Percentiles rank a stretch among this genome's conserved stretches.
phyloP scores from a whole-genome alignment of 129 eudicot genomes.

The Mikania micrantha region DNA sequence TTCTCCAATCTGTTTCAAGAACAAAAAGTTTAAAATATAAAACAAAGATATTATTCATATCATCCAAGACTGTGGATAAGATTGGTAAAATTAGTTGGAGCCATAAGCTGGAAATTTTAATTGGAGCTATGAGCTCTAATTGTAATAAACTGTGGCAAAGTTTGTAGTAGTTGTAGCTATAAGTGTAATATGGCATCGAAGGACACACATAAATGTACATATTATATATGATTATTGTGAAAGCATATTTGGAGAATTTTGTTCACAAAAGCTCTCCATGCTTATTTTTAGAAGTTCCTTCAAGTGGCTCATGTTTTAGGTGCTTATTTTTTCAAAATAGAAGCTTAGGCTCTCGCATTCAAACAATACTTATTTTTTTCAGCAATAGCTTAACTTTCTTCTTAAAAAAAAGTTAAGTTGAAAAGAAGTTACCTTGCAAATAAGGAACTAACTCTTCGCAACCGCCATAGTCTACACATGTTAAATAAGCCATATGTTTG shows the following conservation, averaged over 20 bases:
- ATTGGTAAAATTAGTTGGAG: neutral
- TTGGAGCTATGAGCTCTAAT: too few species aligned
- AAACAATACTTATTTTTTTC: neutral
- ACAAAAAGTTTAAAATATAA: conserved; percentile 7
- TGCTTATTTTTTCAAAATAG: neutral
- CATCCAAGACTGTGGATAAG: neutral
- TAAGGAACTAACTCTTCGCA: conserved; percentile 76
- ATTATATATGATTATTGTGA: too few species aligned
- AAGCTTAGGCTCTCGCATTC: neutral
- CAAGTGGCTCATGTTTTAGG: too few species aligned
- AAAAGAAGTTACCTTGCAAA: conserved; percentile 54
- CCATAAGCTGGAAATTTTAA: neutral
- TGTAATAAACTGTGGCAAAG: too few species aligned
- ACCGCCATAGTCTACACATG: conserved; percentile 97
- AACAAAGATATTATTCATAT: neutral
- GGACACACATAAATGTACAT: too few species aligned
- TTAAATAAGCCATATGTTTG: conserved; percentile 72
- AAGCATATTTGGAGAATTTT: too few species aligned
- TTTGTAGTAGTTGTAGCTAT: too few species aligned
- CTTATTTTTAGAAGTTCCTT: too few species aligned
- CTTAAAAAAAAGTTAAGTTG: neutral
- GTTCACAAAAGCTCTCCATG: too few species aligned
- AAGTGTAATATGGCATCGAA: too few species aligned
- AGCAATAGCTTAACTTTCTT: neutral
- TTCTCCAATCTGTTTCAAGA: conserved; percentile 70